phyloP scores from a whole-genome alignment of 2,329 filamentous ascomycete genomes.

The Magnaporthiopsis incrustans region DNA sequence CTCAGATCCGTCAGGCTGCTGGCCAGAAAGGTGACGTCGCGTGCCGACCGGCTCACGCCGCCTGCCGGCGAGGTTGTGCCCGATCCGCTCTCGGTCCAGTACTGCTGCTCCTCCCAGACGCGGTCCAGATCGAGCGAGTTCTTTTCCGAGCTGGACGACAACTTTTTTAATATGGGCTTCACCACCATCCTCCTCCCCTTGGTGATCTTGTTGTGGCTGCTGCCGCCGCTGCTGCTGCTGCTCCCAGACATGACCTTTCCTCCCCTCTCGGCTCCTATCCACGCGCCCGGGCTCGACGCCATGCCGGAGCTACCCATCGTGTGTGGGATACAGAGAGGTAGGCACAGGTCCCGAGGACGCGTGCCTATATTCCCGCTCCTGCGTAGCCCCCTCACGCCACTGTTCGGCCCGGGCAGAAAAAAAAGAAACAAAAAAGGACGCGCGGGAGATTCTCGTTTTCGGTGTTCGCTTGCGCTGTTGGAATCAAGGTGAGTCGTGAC shows the following conservation, averaged over 20 bases:
- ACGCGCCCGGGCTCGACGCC: too few relatives aligned
- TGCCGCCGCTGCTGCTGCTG: conserved; percentile 10
- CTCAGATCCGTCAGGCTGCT: conserved; percentile 17
- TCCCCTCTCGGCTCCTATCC: too few relatives aligned
- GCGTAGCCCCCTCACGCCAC: too few relatives aligned
- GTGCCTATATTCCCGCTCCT: too few relatives aligned
- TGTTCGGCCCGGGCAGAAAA: too few relatives aligned
- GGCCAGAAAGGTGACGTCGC: conserved; percentile 36
- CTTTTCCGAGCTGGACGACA: conserved; percentile 46
- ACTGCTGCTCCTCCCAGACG: conserved; percentile 47
- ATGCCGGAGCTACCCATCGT: too few relatives aligned
- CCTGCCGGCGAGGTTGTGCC: conserved; percentile 13
- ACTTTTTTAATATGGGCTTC: conserved; percentile 56
- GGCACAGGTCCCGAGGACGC: too few relatives aligned
- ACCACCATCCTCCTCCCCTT: conserved; percentile 43
- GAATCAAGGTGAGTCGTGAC: too few relatives aligned
- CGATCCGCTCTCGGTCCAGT: conserved; percentile 10
- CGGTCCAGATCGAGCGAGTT: conserved; percentile 56
- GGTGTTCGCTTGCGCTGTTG: too few relatives aligned
- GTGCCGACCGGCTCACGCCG: conserved; percentile 19
- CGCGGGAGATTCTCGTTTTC: too few relatives aligned
- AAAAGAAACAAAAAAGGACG: too few relatives aligned
- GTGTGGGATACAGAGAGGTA: too few relatives aligned
- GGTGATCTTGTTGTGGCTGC: conserved; percentile 27
- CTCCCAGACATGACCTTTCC: not conserved